Evolutionary conservation across 192 early-diverging fungal species (phyloP), one percentile per base, ranked within the genome.

Genomic region (Thoreauomyces humboldtii): DNA sequence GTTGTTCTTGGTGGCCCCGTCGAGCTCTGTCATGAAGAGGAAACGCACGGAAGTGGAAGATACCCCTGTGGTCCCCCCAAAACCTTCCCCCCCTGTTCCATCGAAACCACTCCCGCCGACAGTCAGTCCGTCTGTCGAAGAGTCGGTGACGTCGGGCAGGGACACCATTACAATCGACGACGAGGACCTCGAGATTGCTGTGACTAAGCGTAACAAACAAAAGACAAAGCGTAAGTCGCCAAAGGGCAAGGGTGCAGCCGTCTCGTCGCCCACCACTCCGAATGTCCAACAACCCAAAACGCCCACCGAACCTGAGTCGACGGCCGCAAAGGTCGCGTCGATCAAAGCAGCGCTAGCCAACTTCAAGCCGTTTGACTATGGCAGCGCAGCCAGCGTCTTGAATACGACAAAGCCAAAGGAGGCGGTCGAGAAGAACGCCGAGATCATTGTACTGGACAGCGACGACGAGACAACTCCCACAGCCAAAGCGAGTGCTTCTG

Each of bases 321-420:
- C 1, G 47, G 44, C 41, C 9, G 14, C 7, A 63, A 63, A 63
- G 21, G 31, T 9, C 21, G 53, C 53, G 6, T 11, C 31, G 6
- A 35, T 5, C 42, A n/a, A 27, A 25, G 22, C 12, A 7, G 25
- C 50, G 27, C 25, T 29, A 27, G 25, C 27, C 24, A 41, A 55
- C 15, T 42, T 66, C 36, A 51, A 43, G 36, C 69, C 69, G 3
- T 71, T 59, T 45, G 69, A 71, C 29, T 71, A 71, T 38, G 51
- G 47, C 11, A 63, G 35, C 11, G 56, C 35, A 6, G 32, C 25
- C 27, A 52, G 50, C 24, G 50, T 52, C 5, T 15, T 52, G 27
- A 27, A 52, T 2, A 52, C 55, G 19, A 32, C 52, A 37, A 37
- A 57, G 21, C 34, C 31, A 22, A 46, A 12, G 19, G 19, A 46